Evolutionary conservation across 495 filamentous ascomycete genomes (phyloP), one percentile per base, ranked within the genome.

Genomic region (Choiromyces venosus): DNA sequence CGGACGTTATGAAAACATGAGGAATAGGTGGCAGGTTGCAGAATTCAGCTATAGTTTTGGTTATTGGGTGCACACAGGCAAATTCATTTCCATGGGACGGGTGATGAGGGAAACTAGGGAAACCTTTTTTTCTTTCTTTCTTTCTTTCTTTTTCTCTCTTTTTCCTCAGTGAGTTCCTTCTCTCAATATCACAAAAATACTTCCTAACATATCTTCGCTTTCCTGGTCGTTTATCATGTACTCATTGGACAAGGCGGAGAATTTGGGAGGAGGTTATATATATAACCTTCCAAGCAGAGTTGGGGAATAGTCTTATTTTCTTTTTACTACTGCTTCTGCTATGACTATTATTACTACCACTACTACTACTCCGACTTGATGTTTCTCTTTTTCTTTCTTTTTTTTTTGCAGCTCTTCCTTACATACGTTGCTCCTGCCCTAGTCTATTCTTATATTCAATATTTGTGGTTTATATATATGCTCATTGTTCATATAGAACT

Each of bases 61-160:
- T 77, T 64, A 73, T 77, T 33, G 75, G 75, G 74, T 73, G 75
- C 74, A 77, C 70, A 77, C 56, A 73, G 75, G 69, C 66, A 71
- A 77, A 77, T 77, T 74, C 74, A 77, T 77, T 77, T 77, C 70
- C 69, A 18, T 61, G 12, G 67, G 72, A 39, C 61, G 61, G 67
- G 42, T 61, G 25, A 29, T 61, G 25, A 12, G 46, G 52, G 52
- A 29, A 61, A 64, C 69, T 66, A 8, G 67, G 67, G 33, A 18
- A 61, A 33, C 7, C 2, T 69, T 42, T 65, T 74, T 69, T 69
- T 46, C n/a, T n/a, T 70, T 70, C 44, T 66, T 44, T 75, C 56
- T 56, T 56, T 68, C 38, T 40, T 68, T 72, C 40, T 68, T 35
- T 71, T 33, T 66, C 64, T 71, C n/a, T 40, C 52, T 37, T 19